Evolutionary conservation across 805 yeast species (phyloP), one percentile per base, ranked within the genome.

Genomic region (Nakazawaea ambrosiae): DNA sequence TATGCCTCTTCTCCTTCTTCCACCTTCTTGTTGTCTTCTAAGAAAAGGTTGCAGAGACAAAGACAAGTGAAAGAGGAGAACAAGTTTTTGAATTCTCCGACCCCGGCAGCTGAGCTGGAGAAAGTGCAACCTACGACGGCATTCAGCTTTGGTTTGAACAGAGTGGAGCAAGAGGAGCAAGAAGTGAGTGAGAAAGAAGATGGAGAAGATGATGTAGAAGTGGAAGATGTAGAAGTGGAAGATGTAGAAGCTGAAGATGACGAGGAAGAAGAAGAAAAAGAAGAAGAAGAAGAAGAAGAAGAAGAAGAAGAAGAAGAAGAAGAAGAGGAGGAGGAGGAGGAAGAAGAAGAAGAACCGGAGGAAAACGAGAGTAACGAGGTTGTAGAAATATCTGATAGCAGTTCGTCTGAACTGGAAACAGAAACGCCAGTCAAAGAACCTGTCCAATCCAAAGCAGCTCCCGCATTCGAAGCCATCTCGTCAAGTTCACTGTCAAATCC

Each of bases 1-100:
- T 39, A 39, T 34, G 39, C 37, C 12, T 15, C 39, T 5, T 30
- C 41, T 14, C 34, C 41, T 4, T 38, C 41, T n/a, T 27, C 41
- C n/a, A 28, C 37, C 8, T 30, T 38, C 19, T 33, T 39, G 26
- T 22, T 27, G 23, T 36, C 40, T 14, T 18, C 40, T 4, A 25
- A 15, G 20, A 36, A 36, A 23, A 36, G 39, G 30, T 16, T 29
- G n/a, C 31, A 20, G 19, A 35, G 29, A 25, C 31, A 30, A 19
- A 30, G 20, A 36, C 24, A 30, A 20, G 25, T 18, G 23, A 28
- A 10, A 10, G 10, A 8, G 24, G 24, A 22, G 10, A 22, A 22
- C 7, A 7, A 8, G 24, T 7, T 22, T 7, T 22, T 22, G 10
- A 22, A 22, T 10, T 22, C 24, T 22, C 24, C 24, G 7, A 22